These are phyloP conservation scores for Cryptococcus amylolentus DNA, from an alignment of 1,284 basidiomycete genomes.

Conservation along the genomic window DNA sequence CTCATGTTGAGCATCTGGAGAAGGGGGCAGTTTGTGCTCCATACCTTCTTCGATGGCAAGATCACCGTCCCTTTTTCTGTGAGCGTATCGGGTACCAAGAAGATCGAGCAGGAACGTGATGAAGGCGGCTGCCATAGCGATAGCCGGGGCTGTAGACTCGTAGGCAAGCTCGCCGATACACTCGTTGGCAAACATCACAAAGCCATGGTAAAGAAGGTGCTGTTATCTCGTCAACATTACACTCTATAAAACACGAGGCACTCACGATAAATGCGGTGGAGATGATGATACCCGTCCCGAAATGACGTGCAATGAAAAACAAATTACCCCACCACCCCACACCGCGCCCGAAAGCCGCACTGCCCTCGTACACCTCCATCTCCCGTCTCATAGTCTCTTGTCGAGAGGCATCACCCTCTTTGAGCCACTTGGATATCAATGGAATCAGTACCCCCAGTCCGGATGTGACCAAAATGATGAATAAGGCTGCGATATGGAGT, in stretches of 20 bases:
- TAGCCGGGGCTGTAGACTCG: conserved; percentile 50
- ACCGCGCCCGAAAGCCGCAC: conserved; percentile 20
- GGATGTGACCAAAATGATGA: conserved; percentile 48
- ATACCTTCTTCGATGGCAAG: background rate
- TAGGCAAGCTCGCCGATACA: conserved; percentile 50
- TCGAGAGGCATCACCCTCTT: background rate
- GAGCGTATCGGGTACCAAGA: conserved; percentile 34
- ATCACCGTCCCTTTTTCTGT: conserved; percentile 9
- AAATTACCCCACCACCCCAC: conserved; percentile 30
- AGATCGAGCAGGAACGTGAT: conserved; percentile 47
- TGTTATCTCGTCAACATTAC: background rate
- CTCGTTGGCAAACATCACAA: conserved; percentile 48
- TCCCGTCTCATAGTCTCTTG: conserved; percentile 2
- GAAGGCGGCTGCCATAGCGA: conserved; percentile 41
- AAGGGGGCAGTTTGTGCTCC: background rate
- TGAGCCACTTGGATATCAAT: conserved; percentile 29
- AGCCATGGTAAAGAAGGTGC: conserved; percentile 51
- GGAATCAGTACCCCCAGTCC: conserved; percentile 46
- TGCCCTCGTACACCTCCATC: conserved; percentile 6
- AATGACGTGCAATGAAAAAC: conserved; percentile 48
- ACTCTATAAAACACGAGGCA: background rate
- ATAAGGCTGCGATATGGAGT: conserved; percentile 51
- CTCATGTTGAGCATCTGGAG: background rate
- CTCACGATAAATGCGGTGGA: conserved; percentile 48
- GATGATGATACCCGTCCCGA: conserved; percentile 47